Evolutionary conservation across 2,329 filamentous ascomycete species (phyloP).

Genomic region (Cordyceps cicadae): DNA sequence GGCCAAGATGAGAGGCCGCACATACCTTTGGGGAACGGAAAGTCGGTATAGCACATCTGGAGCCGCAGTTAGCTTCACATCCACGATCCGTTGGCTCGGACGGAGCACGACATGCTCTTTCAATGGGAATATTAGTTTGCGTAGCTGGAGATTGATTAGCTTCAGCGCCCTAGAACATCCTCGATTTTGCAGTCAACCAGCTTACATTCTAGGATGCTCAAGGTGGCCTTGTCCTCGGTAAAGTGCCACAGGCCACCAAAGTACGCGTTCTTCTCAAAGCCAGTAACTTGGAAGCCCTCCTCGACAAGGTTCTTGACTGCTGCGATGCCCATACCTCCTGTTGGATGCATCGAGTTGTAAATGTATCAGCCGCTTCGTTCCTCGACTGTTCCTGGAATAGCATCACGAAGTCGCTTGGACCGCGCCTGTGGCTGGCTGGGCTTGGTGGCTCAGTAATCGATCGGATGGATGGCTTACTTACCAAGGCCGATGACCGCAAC

Average conservation of each 20-base stretch:
- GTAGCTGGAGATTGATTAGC: constrained; percentile 17
- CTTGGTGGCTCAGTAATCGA: too few relatives aligned
- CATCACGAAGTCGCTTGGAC: neutral
- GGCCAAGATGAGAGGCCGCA: constrained; percentile 3
- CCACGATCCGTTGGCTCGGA: too few relatives aligned
- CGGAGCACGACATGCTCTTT: constrained; percentile 17
- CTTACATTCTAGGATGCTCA: constrained; percentile 4
- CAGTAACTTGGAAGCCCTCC: constrained; percentile 35
- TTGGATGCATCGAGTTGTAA: neutral
- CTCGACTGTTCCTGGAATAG: neutral
- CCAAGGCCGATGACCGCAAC: constrained; percentile 7
- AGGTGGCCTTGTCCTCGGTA: constrained; percentile 23
- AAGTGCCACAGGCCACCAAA: constrained; percentile 38
- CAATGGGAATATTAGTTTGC: constrained; percentile 25
- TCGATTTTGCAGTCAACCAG: too few relatives aligned
- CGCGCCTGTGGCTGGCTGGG: too few relatives aligned
- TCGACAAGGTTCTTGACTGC: constrained; percentile 34
- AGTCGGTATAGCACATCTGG: constrained; percentile 30
- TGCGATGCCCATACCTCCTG: constrained; percentile 1
- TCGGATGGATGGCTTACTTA: neutral
- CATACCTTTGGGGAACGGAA: constrained; percentile 22
- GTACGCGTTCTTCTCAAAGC: constrained; percentile 33
- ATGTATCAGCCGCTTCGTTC: neutral
- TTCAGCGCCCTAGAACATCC: too few relatives aligned
- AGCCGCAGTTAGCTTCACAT: neutral